phyloP scores from a whole-genome alignment of 345 rosid species.

The Linum trigynum region DNA sequence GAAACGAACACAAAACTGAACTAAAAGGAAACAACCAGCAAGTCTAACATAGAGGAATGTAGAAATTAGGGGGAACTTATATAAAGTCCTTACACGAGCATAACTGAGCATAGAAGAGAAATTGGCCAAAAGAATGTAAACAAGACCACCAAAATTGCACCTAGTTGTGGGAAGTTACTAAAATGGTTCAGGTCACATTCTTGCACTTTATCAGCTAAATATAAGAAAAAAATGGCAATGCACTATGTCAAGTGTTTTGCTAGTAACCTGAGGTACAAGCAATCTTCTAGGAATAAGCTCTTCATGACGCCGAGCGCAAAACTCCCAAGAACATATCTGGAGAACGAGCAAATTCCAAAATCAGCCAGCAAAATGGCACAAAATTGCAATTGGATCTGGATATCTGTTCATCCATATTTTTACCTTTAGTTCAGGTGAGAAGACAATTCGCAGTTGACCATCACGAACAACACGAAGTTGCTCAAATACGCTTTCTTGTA shows the following conservation, averaged over 20 bases:
- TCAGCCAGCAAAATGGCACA: neutral
- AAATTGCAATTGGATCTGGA: neutral
- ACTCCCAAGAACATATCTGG: conserved; percentile 10
- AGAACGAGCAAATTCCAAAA: neutral
- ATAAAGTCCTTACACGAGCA: no score
- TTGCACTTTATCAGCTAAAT: neutral
- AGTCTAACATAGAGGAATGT: no score
- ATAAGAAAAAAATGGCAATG: neutral
- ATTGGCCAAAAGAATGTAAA: no score
- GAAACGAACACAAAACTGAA: no score
- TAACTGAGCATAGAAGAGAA: no score
- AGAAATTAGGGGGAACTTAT: no score
- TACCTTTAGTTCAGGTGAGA: conserved; percentile 36
- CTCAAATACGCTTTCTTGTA: conserved; percentile 39
- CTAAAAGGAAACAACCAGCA: no score
- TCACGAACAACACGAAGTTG: conserved; percentile 39
- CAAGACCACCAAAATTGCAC: no score
- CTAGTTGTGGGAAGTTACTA: no score
- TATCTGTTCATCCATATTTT: neutral
- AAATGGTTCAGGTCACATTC: neutral
- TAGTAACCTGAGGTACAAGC: conserved; percentile 7
- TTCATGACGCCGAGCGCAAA: conserved; percentile 8
- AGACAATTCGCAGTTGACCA: conserved; percentile 36
- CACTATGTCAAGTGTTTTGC: neutral
- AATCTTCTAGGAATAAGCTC: conserved; percentile 10